These are phyloP conservation scores for Chlamydomonas sp. DNA, from an alignment of 139 green algal species.

Conservation along the genomic window DNA sequence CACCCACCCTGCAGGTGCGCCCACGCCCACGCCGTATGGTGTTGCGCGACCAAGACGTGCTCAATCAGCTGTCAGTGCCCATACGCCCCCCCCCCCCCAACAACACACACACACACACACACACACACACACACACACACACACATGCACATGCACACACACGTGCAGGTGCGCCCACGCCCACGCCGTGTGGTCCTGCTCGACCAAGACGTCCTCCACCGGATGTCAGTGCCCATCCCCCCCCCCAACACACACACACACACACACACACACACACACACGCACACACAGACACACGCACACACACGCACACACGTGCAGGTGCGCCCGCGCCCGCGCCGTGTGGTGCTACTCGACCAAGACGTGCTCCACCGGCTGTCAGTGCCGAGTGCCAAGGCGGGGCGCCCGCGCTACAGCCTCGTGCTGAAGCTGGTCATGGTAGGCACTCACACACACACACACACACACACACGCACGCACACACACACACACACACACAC, in stretches of 20 bases:
- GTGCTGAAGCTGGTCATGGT: constrained; percentile 58
- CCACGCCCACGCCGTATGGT: background rate
- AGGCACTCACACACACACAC: no score
- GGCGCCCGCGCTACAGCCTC: constrained; percentile 34
- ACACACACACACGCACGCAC: no score
- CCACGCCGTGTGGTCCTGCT: background rate
- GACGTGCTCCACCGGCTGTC: constrained; percentile 57
- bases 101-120: background rate
- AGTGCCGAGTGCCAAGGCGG: constrained; percentile 26
- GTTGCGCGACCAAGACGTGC: background rate
- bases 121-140: background rate
- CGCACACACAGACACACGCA: background rate
- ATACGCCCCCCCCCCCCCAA: background rate
- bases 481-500: no score
- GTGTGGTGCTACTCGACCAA: constrained; percentile 35
- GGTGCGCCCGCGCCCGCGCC: background rate
- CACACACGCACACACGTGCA: background rate
- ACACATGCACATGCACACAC: background rate
- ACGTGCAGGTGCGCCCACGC: background rate
- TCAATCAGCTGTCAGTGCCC: background rate
- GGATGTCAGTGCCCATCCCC: background rate
- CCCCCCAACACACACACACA: no score
- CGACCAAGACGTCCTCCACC: background rate
- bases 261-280: background rate
- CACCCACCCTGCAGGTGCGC: background rate